Evolutionary conservation across 2,329 filamentous ascomycete genomes (phyloP).

Genomic region (Penicillium sclerotiorum): DNA sequence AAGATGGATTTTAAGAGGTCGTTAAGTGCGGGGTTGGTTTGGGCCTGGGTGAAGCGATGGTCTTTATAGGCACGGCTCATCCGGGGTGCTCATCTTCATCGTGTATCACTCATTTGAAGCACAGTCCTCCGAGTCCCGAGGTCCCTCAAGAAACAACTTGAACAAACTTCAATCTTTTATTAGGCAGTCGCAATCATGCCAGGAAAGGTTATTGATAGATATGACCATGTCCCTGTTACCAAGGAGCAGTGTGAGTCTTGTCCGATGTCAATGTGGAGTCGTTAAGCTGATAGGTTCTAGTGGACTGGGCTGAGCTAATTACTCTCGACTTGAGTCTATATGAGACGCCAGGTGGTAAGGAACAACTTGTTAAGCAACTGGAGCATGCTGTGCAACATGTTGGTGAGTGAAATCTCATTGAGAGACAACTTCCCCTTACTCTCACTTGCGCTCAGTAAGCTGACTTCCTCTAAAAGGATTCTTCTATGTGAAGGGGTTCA

Average conservation of each 20-base stretch:
- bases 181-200: slow-evolving; percentile 28
- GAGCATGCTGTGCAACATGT: slow-evolving; percentile 56
- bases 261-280: neutral
- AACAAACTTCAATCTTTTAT: neutral
- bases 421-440: neutral
- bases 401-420: slow-evolving; percentile 22
- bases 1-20: neutral
- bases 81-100: neutral
- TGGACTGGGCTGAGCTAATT: slow-evolving; percentile 59
- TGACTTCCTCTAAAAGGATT: slow-evolving; percentile 45
- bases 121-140: too few species aligned
- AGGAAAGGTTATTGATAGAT: slow-evolving; percentile 38
- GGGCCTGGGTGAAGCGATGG: neutral
- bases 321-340: slow-evolving; percentile 61
- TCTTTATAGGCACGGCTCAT: slow-evolving; percentile 7
- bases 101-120: slow-evolving; percentile 1
- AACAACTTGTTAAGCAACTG: slow-evolving; percentile 57
- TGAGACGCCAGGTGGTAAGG: slow-evolving; percentile 57
- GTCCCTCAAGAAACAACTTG: neutral
- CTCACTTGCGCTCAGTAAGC: neutral
- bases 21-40: slow-evolving; percentile 18
- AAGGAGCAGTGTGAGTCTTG: slow-evolving; percentile 40
- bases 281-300: slow-evolving; percentile 14
- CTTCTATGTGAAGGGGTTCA: slow-evolving; percentile 67
- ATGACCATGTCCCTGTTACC: slow-evolving; percentile 52